Percentiles rank a stretch among this genome's conserved stretches.
These are phyloP conservation scores for Myriosclerotinia scirpicola DNA, from an alignment of 2,329 filamentous ascomycete species.

Conservation along the genomic window DNA sequence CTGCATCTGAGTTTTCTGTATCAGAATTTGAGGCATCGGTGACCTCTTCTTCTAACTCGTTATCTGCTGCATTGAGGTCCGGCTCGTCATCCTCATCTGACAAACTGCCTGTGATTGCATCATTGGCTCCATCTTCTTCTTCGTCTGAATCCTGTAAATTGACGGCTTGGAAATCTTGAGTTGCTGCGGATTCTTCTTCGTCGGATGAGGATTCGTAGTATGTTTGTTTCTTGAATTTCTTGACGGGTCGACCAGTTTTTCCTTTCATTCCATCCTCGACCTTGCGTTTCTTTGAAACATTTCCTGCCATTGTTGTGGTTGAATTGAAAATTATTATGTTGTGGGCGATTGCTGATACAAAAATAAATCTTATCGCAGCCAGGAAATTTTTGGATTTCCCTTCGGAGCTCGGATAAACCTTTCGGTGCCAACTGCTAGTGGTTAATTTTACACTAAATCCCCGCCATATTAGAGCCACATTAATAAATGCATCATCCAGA, in stretches of 20 bases:
- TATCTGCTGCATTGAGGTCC: slow-evolving; percentile 26
- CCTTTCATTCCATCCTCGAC: slow-evolving; percentile 58
- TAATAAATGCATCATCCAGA: slow-evolving; percentile 14
- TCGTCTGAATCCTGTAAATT: slow-evolving; percentile 47
- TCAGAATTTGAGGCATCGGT: slow-evolving; percentile 44
- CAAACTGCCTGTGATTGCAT: slow-evolving; percentile 32
- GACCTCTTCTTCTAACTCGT: slow-evolving; percentile 38
- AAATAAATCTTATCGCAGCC: slow-evolving; percentile 21
- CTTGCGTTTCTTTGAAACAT: slow-evolving; percentile 53
- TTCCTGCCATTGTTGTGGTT: slow-evolving; percentile 37
- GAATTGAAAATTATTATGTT: slow-evolving; percentile 4
- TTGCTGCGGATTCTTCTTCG: slow-evolving; percentile 42
- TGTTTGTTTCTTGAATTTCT: slow-evolving; percentile 62
- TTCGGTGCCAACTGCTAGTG: slow-evolving; percentile 4
- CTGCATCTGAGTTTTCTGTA: slow-evolving; percentile 34
- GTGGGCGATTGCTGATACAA: neutral
- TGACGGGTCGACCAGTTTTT: slow-evolving; percentile 48
- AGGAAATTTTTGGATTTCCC: slow-evolving; percentile 22
- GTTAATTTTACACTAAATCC: neutral
- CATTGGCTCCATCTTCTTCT: slow-evolving; percentile 37
- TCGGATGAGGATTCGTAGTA: slow-evolving; percentile 62
- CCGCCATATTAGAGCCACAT: slow-evolving; percentile 24
- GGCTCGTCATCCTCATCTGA: slow-evolving; percentile 37
- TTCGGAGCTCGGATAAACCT: slow-evolving; percentile 16
- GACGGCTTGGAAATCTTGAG: slow-evolving; percentile 50